Conservation (phyloP, 2,329 filamentous ascomycete genomes). For the Phialemoniopsis sp. region DNA sequence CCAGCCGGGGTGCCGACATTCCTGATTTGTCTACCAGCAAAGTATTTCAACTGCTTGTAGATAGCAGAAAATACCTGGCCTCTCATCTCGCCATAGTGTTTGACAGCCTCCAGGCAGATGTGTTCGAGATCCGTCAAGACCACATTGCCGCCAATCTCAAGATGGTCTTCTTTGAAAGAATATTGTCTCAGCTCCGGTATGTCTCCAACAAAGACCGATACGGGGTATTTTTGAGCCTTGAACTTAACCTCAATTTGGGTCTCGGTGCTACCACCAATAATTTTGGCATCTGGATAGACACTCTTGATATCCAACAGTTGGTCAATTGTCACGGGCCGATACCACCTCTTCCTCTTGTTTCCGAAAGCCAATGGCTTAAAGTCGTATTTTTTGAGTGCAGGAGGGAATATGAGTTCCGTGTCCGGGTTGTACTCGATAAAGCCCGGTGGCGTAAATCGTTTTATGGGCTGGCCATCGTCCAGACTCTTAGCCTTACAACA, state of each 20-base stretch:
- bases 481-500: slow-evolving; percentile 65
- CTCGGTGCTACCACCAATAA: slow-evolving; percentile 94
- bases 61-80: slow-evolving; percentile 87
- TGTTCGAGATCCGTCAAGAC: slow-evolving; percentile 86
- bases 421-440: slow-evolving; percentile 94
- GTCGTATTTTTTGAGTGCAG: slow-evolving; percentile 75
- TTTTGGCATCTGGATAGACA: slow-evolving; percentile 78
- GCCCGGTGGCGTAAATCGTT: slow-evolving; percentile 76
- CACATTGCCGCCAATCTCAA: slow-evolving; percentile 94
- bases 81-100: slow-evolving; percentile 67
- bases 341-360: slow-evolving; percentile 94
- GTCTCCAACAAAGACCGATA: slow-evolving; percentile 89
- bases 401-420: slow-evolving; percentile 93
- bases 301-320: slow-evolving; percentile 91
- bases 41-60: slow-evolving; percentile 89
- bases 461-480: slow-evolving; percentile 51
- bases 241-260: slow-evolving; percentile 99
- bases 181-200: slow-evolving; percentile 86
- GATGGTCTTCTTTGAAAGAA: slow-evolving; percentile 69
- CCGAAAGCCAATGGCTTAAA: slow-evolving; percentile 82
- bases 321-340: slow-evolving; percentile 77
- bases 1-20: slow-evolving; percentile 97
- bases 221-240: slow-evolving; percentile 86
- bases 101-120: slow-evolving; percentile 74
- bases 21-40: slow-evolving; percentile 90